Percentiles rank a stretch among this genome's conserved stretches.
Conservation (phyloP, 2,329 filamentous ascomycete species). For the Microdochium bolleyi region DNA sequence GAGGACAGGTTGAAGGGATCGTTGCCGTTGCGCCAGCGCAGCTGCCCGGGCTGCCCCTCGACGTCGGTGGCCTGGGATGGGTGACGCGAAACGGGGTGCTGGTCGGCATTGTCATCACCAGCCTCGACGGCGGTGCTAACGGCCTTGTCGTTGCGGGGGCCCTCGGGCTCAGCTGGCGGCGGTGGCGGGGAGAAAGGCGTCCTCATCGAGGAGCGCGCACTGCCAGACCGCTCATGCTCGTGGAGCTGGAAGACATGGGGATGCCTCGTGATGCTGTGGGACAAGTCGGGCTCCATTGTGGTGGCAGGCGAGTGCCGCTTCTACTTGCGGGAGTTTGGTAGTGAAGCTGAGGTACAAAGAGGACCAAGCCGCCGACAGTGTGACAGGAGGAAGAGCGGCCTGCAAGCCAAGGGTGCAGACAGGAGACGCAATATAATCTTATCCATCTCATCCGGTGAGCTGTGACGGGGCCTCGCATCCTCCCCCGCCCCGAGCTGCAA, state of each 20-base stretch:
- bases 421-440: too few relatives aligned
- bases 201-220: slow-evolving; percentile 10
- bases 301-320: not conserved
- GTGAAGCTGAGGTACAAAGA: not conserved
- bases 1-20: slow-evolving; percentile 78
- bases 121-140: slow-evolving; percentile 39
- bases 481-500: too few relatives aligned
- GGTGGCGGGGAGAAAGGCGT: slow-evolving; percentile 15
- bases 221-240: slow-evolving; percentile 15
- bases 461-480: too few relatives aligned
- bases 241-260: slow-evolving; percentile 33
- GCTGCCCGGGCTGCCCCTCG: slow-evolving; percentile 26
- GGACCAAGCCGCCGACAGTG: not conserved
- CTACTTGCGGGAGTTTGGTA: not conserved
- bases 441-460: too few relatives aligned
- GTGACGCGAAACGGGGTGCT: slow-evolving; percentile 30
- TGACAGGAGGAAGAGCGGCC: too few relatives aligned
- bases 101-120: slow-evolving; percentile 19
- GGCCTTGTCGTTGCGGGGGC: slow-evolving; percentile 18
- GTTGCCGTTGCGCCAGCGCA: slow-evolving; percentile 43
- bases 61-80: slow-evolving; percentile 30
- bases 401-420: too few relatives aligned
- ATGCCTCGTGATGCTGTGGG: slow-evolving; percentile 32
- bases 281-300: slow-evolving; percentile 32
- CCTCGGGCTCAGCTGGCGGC: slow-evolving; percentile 6